Percentiles rank a stretch among this genome's conserved stretches.
Evolutionary conservation across 2,329 filamentous ascomycete genomes (phyloP).

Genomic region (Fusarium stilboides): DNA sequence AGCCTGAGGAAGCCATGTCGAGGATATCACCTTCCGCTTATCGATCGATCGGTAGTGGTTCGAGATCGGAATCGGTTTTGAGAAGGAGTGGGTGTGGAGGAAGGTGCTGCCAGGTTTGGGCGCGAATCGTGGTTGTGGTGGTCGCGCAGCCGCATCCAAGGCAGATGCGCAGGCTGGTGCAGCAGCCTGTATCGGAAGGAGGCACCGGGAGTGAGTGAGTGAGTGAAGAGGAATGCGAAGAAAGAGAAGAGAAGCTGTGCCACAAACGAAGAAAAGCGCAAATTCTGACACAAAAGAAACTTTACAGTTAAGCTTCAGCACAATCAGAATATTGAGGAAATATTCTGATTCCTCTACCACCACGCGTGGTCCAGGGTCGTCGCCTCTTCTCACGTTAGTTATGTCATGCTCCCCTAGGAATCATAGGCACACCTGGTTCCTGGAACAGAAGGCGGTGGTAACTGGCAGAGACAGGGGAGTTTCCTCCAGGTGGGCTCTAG

Average conservation of each 20-base stretch:
- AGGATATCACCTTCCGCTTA: constrained; percentile 32
- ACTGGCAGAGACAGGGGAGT: constrained; percentile 32
- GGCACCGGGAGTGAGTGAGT: constrained; percentile 17
- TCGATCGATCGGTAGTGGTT: constrained; percentile 16
- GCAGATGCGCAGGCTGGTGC: constrained; percentile 43
- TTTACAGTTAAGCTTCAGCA: constrained; percentile 1
- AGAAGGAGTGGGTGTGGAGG: constrained; percentile 1
- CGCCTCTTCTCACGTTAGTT: constrained; percentile 40
- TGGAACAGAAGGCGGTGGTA: constrained; percentile 46
- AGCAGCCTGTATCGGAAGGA: constrained; percentile 43
- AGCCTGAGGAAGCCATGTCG: constrained; percentile 48
- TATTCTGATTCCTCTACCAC: constrained; percentile 33
- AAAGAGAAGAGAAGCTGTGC: constrained; percentile 18
- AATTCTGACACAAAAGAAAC: neutral
- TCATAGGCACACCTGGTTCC: constrained; percentile 21
- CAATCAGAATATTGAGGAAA: constrained; percentile 1
- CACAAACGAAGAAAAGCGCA: constrained; percentile 14
- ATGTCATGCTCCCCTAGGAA: constrained; percentile 47
- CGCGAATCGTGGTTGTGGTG: constrained; percentile 32
- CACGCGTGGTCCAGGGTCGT: constrained; percentile 29
- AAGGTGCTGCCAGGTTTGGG: constrained; percentile 36
- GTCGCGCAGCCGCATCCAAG: constrained; percentile 50
- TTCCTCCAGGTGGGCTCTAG: neutral
- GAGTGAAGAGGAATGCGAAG: constrained; percentile 5
- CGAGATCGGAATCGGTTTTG: constrained; percentile 16